Evolutionary conservation across 306 rosid genomes (phyloP).

Genomic region (Citrullus mucosospermus): DNA sequence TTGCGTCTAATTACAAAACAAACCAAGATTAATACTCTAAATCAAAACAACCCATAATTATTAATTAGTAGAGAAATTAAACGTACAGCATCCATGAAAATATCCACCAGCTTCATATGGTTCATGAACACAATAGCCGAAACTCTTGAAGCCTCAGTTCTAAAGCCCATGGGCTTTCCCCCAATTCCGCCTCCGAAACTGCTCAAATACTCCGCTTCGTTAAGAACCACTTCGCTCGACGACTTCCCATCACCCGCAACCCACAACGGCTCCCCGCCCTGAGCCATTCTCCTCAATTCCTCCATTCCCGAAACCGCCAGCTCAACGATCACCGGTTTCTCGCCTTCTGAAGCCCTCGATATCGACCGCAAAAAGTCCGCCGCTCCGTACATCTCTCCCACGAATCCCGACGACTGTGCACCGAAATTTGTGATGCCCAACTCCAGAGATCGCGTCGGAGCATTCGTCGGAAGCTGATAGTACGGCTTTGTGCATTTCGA

Average conservation of each 20-base stretch:
- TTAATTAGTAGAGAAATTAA: no score
- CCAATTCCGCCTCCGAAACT: constrained; percentile 10
- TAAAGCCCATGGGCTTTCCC: not conserved
- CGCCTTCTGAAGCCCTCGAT: constrained; percentile 28
- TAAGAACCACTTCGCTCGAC: constrained; percentile 10
- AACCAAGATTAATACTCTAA: not conserved
- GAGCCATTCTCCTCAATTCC: constrained; percentile 24
- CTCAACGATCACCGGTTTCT: constrained; percentile 40
- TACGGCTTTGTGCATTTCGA: not conserved
- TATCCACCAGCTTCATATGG: constrained; percentile 47
- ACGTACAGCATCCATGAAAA: constrained; percentile 71
- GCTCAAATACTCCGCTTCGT: constrained; percentile 37
- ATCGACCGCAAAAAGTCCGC: constrained; percentile 8
- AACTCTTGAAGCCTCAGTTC: constrained; percentile 51
- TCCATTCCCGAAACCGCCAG: constrained; percentile 58
- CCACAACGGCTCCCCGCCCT: constrained; percentile 57
- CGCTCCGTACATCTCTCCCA: constrained; percentile 2
- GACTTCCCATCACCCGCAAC: constrained; percentile 2
- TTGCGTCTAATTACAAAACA: constrained; percentile 32
- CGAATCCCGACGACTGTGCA: not conserved
- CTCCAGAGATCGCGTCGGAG: not conserved
- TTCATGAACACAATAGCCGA: constrained; percentile 40
- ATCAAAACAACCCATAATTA: no score
- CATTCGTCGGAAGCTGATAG: not conserved
- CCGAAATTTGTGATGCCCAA: not conserved